Evolutionary conservation across 129 eudicot species (phyloP), one percentile per base, ranked within the genome.

Genomic region (Chrysanthemum makinoi): DNA sequence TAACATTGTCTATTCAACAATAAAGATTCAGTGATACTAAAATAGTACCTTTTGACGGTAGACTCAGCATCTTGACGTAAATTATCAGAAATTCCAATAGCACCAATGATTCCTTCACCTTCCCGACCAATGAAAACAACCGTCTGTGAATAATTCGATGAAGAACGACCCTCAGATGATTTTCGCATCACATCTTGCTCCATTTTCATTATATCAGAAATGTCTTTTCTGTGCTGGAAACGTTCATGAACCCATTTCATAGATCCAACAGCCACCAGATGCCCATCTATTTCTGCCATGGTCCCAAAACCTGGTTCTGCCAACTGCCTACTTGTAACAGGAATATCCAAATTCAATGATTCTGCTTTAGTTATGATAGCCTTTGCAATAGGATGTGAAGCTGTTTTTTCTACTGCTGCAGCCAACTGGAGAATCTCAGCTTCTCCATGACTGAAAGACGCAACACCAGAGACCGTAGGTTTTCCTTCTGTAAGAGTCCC

Each of bases 341-440:
- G 92, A 75, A 93, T 82, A 53, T 69, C 70, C 78, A 93, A 53
- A 70, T 86, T 81, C 62, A 82, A 6, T 60, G 87, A 89, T 78
- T 92, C 96, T 57, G 98, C 96, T 85, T 85, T 87, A 15, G 76
- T 70, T 66, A 85, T 57, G 70, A 93, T 93, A 62, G 98, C 98
- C n/a, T 79, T 89, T 51, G 98, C 96, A 56, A 93, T 83, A 6
- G 98, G 98, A 79, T 93, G 98, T 15, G 95, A 84, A 30, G 96
- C 93, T 50, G 98, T 92, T 80, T 83, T 92, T 78, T 92, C 98
- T 75, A 92, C 96, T 46, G 98, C 98, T 78, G 98, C 98, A 70
- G 96, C 96, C 72, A 92, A 66, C 75, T 69, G 87, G 73, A 93
- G 89, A 56, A 93, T 83, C 63, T 89, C 98, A 13, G 81, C 62